Conservation (phyloP, 148 eudicot species). For the Vaccinium corymbosum region DNA sequence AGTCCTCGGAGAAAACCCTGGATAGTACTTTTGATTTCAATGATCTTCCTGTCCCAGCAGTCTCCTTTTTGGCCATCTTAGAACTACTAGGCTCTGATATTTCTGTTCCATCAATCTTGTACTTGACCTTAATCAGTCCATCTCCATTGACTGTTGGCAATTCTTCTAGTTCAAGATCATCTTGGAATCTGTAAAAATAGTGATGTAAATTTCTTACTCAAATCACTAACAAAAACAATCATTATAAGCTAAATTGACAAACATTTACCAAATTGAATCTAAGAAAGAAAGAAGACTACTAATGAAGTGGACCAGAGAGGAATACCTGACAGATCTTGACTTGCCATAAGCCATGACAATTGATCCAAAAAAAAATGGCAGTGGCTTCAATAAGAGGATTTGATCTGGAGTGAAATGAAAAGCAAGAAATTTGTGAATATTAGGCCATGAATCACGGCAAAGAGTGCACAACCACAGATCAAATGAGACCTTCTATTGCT, state of each 20-base stretch:
- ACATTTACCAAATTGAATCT: neutral
- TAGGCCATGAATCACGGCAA: slow-evolving; percentile 12
- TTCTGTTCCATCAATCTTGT: slow-evolving; percentile 32
- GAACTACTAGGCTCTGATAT: slow-evolving; percentile 21
- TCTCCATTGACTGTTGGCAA: slow-evolving; percentile 15
- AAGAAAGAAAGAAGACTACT: neutral
- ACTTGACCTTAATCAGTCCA: slow-evolving; percentile 22
- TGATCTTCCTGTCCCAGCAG: slow-evolving; percentile 17
- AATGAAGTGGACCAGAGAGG: neutral
- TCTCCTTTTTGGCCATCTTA: neutral
- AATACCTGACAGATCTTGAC: slow-evolving; percentile 72
- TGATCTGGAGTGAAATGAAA: slow-evolving; percentile 13
- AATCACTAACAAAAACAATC: neutral
- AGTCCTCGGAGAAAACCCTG: slow-evolving; percentile 65
- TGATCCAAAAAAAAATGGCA: slow-evolving; percentile 3
- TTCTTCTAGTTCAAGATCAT: slow-evolving; percentile 37
- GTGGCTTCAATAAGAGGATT: slow-evolving; percentile 4
- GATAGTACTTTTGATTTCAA: slow-evolving; percentile 45
- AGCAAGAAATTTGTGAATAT: neutral
- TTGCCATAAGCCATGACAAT: slow-evolving; percentile 35
- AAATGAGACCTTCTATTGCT: slow-evolving; percentile 21
- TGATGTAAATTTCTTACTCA: neutral
- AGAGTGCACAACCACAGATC: slow-evolving; percentile 15
- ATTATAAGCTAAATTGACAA: neutral
- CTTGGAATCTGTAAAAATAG: slow-evolving; percentile 31